phyloP scores from a whole-genome alignment of 1,284 basidiomycete species.

The Pascua guehoae region DNA sequence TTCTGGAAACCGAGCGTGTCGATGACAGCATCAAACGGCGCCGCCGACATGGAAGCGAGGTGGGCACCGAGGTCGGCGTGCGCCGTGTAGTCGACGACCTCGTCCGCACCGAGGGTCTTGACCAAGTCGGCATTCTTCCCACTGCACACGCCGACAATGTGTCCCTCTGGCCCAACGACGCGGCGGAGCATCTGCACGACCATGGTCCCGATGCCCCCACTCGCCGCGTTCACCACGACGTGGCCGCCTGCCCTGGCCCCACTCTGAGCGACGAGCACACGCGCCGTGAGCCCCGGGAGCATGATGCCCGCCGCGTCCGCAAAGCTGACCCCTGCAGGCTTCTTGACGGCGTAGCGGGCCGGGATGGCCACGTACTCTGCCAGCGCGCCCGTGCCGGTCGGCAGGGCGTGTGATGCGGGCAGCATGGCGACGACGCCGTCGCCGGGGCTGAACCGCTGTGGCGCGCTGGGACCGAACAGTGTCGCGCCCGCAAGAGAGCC shows the following conservation, averaged over 20 bases:
- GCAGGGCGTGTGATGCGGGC: neutral
- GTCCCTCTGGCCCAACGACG: slow-evolving; percentile 57
- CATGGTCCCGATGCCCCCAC: slow-evolving; percentile 58
- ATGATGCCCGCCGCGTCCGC: neutral
- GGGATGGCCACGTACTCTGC: slow-evolving; percentile 6
- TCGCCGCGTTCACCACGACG: slow-evolving; percentile 13
- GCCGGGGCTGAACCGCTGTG: slow-evolving; percentile 8
- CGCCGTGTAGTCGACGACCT: slow-evolving; percentile 57
- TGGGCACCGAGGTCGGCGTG: slow-evolving; percentile 42
- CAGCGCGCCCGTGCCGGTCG: slow-evolving; percentile 14
- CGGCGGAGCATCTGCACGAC: slow-evolving; percentile 57
- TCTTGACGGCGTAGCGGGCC: slow-evolving; percentile 5
- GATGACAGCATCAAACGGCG: slow-evolving; percentile 11
- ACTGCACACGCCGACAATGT: slow-evolving; percentile 59
- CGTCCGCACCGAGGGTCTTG: slow-evolving; percentile 51
- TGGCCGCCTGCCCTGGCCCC: slow-evolving; percentile 3
- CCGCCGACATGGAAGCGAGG: neutral
- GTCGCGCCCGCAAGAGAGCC: too few species aligned
- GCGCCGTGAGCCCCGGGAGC: slow-evolving; percentile 10
- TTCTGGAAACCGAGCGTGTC: slow-evolving; percentile 21
- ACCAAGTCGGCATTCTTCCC: slow-evolving; percentile 55
- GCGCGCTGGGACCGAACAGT: too few species aligned
- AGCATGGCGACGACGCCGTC: slow-evolving; percentile 12
- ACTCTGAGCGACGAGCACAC: slow-evolving; percentile 3
- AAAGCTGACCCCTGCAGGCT: too few species aligned